Base-by-base conservation (phyloP, 306 rosid species). In the Casuarina equisetifolia region DNA sequence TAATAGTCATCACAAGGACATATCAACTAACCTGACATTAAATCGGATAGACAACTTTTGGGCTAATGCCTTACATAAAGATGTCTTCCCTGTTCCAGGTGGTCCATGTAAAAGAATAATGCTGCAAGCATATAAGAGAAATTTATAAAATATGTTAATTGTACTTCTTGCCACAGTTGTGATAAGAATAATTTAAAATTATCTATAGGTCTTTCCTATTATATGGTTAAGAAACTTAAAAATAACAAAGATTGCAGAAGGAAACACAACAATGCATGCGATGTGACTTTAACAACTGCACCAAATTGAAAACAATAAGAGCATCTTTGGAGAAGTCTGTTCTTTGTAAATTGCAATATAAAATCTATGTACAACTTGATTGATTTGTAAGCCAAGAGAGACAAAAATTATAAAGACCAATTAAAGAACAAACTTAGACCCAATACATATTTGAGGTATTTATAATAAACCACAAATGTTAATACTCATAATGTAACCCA, bases 81-180 rank as follows among this genome's bases (percentile, higher is more conserved):
- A 92, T 43, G 99, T 96, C 85, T 96, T 96, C 69, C 98, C 99
- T 32, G 98, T 96, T 62, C 98, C 98, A 25, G 96, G 99, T 53
- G 99, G 99, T 81, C 98, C 99, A 76, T 96, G 99, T 73, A 96
- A 85, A 76, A 96, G 90, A 76, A 96, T 80, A 78, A 92, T 90
- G 81, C 99, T 96, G 89, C 82, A 74, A 79, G 76, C 76, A 70
- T 72, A 46, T 52, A 43, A 43, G 49, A 51, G 69, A 71, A 62
- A 62, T 48, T 48, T 53, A 52, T 49, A 57, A 70, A 76, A 79
- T 43, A 36, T 53, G 73, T 75, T 76, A 78, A 75, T 66, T 40
- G 25, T 66, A 66, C 48, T 16, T 40, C 12, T 40, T 66, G 45
- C 71, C 13, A 9, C 42, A 17, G 12, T 1, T 66, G 11, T 40